phyloP scores from a whole-genome alignment of 208 protist genomes.

The Plasmodiophora brassicae region DNA sequence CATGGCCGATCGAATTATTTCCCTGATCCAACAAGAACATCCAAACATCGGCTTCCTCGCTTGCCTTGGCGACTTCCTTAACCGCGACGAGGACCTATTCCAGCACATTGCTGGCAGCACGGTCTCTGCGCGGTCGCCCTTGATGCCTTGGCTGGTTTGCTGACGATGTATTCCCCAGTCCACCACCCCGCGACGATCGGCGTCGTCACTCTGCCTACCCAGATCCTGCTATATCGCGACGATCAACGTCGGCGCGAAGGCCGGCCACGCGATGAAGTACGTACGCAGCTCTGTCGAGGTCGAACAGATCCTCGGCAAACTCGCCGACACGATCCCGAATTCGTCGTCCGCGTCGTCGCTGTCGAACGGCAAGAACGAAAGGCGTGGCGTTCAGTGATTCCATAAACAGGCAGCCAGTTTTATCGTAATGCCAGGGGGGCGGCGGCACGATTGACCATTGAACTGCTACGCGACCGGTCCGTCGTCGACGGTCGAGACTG shows the following conservation, averaged over 20 bases:
- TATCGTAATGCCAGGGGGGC: too few species aligned
- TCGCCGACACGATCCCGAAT: too few species aligned
- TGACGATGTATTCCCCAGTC: too few species aligned
- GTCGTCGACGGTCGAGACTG: too few species aligned
- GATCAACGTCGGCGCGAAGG: neutral
- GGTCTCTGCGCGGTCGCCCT: neutral
- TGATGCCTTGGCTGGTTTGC: too few species aligned
- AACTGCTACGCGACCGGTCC: too few species aligned
- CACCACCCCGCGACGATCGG: neutral
- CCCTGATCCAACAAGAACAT: neutral
- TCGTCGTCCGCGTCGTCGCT: too few species aligned
- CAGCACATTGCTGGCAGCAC: neutral
- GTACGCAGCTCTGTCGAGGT: slow-evolving; percentile 13
- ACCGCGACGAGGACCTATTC: neutral
- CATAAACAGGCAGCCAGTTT: too few species aligned
- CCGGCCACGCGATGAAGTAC: slow-evolving; percentile 8
- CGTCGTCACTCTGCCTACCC: neutral
- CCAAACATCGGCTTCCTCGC: neutral
- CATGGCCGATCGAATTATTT: neutral
- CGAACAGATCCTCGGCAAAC: neutral
- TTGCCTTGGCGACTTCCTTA: slow-evolving; percentile 5
- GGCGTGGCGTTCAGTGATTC: too few species aligned
- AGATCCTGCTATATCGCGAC: neutral
- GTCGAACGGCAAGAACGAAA: too few species aligned
- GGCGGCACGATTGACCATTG: too few species aligned